Percentiles rank a stretch among this genome's conserved stretches.
Evolutionary conservation across 495 filamentous ascomycete genomes (phyloP).

Genomic region (Durotheca rogersii): DNA sequence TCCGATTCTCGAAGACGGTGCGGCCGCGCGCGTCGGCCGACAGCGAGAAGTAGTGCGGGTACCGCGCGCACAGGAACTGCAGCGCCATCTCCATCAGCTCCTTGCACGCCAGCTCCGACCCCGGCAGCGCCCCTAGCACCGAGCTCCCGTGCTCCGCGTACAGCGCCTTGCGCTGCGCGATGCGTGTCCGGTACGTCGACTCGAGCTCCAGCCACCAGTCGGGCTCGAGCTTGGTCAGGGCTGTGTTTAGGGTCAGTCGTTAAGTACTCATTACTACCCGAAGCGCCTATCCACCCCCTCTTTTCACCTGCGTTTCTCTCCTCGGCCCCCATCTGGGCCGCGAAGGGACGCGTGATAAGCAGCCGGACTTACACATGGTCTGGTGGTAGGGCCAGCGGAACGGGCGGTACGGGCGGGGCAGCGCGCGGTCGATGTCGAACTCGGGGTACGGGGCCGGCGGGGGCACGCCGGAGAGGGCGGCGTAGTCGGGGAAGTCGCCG

Average conservation of each 20-base stretch:
- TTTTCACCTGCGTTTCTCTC: background rate
- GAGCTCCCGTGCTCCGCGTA: constrained; percentile 61
- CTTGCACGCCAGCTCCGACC: constrained; percentile 78
- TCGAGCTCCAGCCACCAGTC: constrained; percentile 94
- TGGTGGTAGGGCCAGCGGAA: constrained; percentile 90
- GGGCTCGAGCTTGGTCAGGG: constrained; percentile 74
- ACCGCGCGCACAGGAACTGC: constrained; percentile 75
- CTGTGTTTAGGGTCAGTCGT: constrained; percentile 49
- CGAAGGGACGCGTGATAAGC: background rate
- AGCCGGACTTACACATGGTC: constrained; percentile 77
- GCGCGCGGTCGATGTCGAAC: constrained; percentile 64
- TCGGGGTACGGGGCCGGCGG: constrained; percentile 61
- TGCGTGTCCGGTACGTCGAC: constrained; percentile 66
- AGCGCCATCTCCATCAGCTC: constrained; percentile 90
- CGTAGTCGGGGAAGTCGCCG: constrained; percentile 84
- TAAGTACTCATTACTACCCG: too few species aligned
- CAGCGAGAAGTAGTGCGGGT: constrained; percentile 76
- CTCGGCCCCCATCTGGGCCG: background rate
- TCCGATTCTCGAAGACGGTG: constrained; percentile 65
- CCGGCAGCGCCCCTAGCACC: constrained; percentile 71
- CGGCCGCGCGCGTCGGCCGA: constrained; percentile 53
- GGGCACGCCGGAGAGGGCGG: constrained; percentile 74
- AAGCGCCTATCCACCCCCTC: background rate
- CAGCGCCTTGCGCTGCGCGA: constrained; percentile 71
- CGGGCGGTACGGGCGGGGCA: constrained; percentile 72